Conservation (phyloP, 441 rosid genomes). For the Geranium incanum region DNA sequence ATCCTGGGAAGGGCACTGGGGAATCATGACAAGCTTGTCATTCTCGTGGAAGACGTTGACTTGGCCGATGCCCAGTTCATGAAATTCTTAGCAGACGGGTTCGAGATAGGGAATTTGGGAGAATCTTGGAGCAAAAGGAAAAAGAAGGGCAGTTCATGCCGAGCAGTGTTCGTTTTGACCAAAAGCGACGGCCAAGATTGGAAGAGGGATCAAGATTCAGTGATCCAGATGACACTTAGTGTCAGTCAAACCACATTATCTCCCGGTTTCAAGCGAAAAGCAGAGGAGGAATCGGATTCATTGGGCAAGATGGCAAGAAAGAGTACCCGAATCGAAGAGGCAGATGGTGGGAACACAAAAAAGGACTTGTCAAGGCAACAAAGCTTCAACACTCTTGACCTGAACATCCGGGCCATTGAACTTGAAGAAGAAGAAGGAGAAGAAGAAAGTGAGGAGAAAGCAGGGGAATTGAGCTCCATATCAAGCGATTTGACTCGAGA, state of each 20-base stretch:
- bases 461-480: constrained; percentile 51
- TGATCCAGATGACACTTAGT: constrained; percentile 50
- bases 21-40: constrained; percentile 32
- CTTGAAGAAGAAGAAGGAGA: constrained; percentile 22
- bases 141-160: constrained; percentile 19
- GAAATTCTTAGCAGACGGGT: constrained; percentile 46
- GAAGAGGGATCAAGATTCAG: constrained; percentile 24
- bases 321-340: constrained; percentile 32
- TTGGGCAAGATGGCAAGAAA: constrained; percentile 27
- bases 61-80: constrained; percentile 44
- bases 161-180: constrained; percentile 45
- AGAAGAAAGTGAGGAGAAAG: constrained; percentile 27
- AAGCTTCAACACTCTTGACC: constrained; percentile 54
- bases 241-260: constrained; percentile 24
- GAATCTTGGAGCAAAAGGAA: constrained; percentile 13
- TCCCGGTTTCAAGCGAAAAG: constrained; percentile 49
- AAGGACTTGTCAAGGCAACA: constrained; percentile 51
- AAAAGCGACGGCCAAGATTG: constrained; percentile 29
- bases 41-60: constrained; percentile 59
- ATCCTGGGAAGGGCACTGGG: constrained; percentile 28
- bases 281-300: constrained; percentile 26
- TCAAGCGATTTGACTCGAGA: constrained; percentile 52
- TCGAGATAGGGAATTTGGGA: constrained; percentile 31
- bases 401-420: constrained; percentile 42
- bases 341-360: constrained; percentile 28